Percentiles rank a stretch among this genome's conserved stretches.
Evolutionary conservation across 2,329 filamentous ascomycete species (phyloP).

Genomic region (Tolypocladium tundrense): DNA sequence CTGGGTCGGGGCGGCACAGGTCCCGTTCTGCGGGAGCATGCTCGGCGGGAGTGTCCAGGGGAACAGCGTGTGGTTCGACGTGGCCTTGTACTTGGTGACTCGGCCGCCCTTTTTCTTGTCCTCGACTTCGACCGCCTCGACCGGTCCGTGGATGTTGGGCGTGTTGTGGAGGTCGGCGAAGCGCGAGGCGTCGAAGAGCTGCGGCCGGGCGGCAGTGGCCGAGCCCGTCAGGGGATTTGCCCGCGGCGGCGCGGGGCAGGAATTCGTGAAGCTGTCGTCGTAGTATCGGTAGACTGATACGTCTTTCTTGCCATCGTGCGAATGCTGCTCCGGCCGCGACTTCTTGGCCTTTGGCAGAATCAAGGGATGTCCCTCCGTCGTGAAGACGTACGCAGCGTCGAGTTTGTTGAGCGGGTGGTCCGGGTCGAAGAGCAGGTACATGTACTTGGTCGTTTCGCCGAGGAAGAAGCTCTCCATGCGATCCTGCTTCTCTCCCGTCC

Average conservation of each 20-base stretch:
- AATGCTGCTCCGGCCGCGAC: constrained; percentile 3
- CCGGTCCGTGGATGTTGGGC: constrained; percentile 48
- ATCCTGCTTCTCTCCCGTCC: constrained; percentile 76
- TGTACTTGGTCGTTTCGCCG: constrained; percentile 90
- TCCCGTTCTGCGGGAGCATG: constrained; percentile 66
- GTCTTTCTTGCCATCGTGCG: constrained; percentile 5
- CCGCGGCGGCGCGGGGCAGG: constrained; percentile 52
- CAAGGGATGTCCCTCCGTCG: constrained; percentile 89
- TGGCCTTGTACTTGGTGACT: constrained; percentile 33
- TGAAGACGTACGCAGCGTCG: constrained; percentile 85
- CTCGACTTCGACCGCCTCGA: constrained; percentile 28
- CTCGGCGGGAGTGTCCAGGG: constrained; percentile 82
- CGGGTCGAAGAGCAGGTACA: constrained; percentile 82
- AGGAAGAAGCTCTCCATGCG: constrained; percentile 99
- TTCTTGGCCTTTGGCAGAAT: constrained; percentile 53
- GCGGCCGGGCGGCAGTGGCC: constrained; percentile 63
- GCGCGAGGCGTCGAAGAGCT: constrained; percentile 82
- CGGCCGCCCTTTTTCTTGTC: constrained; percentile 34
- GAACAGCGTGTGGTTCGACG: constrained; percentile 74
- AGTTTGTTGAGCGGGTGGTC: constrained; percentile 79
- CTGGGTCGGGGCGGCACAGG: constrained; percentile 61
- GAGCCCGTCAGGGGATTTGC: constrained; percentile 63
- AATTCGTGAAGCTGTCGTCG: constrained; percentile 39
- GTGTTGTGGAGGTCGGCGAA: constrained; percentile 73
- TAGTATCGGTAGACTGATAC: constrained; percentile 23